phyloP scores from a whole-genome alignment of 2,329 filamentous ascomycete genomes.

The Thelonectria olida region DNA sequence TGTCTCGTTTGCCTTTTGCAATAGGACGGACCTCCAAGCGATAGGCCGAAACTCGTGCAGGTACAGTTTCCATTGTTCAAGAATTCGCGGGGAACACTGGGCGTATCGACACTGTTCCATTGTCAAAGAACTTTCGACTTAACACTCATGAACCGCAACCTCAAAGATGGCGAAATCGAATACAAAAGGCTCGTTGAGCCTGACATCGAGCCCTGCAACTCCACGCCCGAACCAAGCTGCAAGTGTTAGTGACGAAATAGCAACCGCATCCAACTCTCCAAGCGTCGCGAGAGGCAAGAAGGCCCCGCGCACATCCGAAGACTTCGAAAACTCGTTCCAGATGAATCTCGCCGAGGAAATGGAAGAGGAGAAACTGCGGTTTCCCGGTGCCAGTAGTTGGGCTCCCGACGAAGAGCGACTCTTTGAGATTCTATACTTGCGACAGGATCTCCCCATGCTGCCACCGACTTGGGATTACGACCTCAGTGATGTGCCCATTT shows the following conservation, averaged over 20 bases:
- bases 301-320: constrained; percentile 10
- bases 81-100: not conserved
- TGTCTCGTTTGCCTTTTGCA: not conserved
- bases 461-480: constrained; percentile 53
- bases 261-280: constrained; percentile 21
- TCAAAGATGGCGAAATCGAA: constrained; percentile 6
- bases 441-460: constrained; percentile 52
- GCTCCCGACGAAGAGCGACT: constrained; percentile 58
- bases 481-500: constrained; percentile 51
- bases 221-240: constrained; percentile 7
- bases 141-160: not conserved
- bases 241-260: constrained; percentile 9
- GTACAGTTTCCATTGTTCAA: not conserved
- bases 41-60: not conserved
- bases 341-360: constrained; percentile 46
- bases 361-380: constrained; percentile 53
- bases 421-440: constrained; percentile 53
- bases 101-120: not conserved
- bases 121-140: not conserved
- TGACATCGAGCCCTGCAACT: constrained; percentile 1
- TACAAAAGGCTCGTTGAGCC: constrained; percentile 7
- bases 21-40: too few species aligned
- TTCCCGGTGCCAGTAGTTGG: constrained; percentile 58
- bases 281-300: constrained; percentile 8
- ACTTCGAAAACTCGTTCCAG: constrained; percentile 17